These are phyloP conservation scores for Solanum infundibuliforme DNA, from an alignment of 257 asterid species.

Conservation along the genomic window DNA sequence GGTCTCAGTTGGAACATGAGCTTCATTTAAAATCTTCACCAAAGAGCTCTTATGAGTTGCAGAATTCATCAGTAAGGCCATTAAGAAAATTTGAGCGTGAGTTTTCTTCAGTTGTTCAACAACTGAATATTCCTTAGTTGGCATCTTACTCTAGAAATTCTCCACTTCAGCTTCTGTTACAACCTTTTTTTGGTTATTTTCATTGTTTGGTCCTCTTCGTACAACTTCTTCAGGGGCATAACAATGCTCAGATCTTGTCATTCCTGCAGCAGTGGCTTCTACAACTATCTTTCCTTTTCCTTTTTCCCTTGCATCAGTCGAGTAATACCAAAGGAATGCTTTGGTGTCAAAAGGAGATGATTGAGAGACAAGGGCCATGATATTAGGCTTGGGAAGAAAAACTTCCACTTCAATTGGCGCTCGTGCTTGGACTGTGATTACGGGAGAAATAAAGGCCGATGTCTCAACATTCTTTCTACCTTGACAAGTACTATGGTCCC, in stretches of 20 bases:
- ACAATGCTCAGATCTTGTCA: not conserved
- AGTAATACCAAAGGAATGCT: no score
- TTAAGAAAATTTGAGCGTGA: not conserved
- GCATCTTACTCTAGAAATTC: not conserved
- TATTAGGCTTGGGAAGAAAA: no score
- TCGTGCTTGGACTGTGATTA: no score
- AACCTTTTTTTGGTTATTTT: not conserved
- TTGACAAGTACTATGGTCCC: no score
- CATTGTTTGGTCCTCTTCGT: not conserved
- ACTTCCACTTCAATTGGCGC: no score
- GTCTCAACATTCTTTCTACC: no score
- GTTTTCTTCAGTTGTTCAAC: not conserved
- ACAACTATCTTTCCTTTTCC: no score
- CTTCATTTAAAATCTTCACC: not conserved
- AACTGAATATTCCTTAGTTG: not conserved
- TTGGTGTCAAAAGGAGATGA: no score
- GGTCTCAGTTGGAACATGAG: not conserved
- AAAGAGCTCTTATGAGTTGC: not conserved
- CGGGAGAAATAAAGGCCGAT: no score
- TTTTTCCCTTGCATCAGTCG: no score
- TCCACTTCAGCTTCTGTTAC: not conserved
- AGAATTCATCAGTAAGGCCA: not conserved
- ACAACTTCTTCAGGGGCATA: not conserved
- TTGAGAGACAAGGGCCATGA: no score
- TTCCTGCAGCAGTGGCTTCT: no score